These are phyloP conservation scores for Prunus persica DNA, from an alignment of 306 rosid genomes.

Conservation along the genomic window Prunus_persica_NCBIv2 NC_034011.1:24485501-24486000, in stretches of 20 bases:
- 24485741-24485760: neutral
- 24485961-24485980: neutral
- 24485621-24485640: neutral
- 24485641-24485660: neutral
- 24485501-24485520: neutral
- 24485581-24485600: neutral
- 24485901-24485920: neutral
- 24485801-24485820: conserved; percentile 38
- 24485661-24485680: neutral
- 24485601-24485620: neutral
- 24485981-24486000: neutral
- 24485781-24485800: conserved; percentile 9
- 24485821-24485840: conserved; percentile 51
- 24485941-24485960: neutral
- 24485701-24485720: neutral
- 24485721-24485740: conserved; percentile 20
- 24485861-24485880: conserved; percentile 52
- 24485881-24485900: conserved; percentile 51
- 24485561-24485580: neutral
- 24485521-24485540: neutral
- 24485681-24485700: neutral
- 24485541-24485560: neutral
- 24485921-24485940: neutral
- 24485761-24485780: conserved; percentile 5
- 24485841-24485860: conserved; percentile 58